Evolutionary conservation across 2,329 filamentous ascomycete genomes (phyloP).

Genomic region (Aspergillus persii): DNA sequence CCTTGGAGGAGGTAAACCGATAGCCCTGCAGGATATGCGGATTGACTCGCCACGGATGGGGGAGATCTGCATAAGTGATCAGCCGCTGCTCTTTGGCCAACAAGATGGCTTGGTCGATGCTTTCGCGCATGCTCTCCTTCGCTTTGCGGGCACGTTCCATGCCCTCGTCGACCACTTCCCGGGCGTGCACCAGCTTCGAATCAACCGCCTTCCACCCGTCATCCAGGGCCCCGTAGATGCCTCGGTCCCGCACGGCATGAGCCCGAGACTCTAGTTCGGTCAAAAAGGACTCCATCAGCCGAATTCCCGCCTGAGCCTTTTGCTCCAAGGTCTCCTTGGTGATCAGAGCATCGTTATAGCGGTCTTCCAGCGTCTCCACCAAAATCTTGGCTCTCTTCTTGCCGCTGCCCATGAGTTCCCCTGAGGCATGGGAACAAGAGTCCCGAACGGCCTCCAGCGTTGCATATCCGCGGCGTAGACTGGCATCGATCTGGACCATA

Average conservation of each 20-base stretch:
- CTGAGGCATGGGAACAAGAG: constrained; percentile 84
- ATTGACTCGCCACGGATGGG: constrained; percentile 89
- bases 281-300: constrained; percentile 80
- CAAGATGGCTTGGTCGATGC: constrained; percentile 73
- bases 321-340: constrained; percentile 86
- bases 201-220: constrained; percentile 79
- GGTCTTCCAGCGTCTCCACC: constrained; percentile 84
- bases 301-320: constrained; percentile 84
- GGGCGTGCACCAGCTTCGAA: constrained; percentile 70
- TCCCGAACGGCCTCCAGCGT: constrained; percentile 84
- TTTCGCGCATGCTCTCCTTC: constrained; percentile 77
- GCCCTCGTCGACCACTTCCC: constrained; percentile 75
- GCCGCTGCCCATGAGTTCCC: constrained; percentile 84
- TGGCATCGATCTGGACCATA: constrained; percentile 75
- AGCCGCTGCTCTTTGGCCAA: constrained; percentile 77
- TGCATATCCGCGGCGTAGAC: constrained; percentile 78
- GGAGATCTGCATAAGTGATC: constrained; percentile 85
- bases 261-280: constrained; percentile 81
- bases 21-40: constrained; percentile 90
- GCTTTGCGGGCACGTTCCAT: constrained; percentile 80
- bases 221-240: constrained; percentile 74
- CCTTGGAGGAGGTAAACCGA: constrained; percentile 86
- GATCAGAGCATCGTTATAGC: constrained; percentile 81
- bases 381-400: constrained; percentile 80
- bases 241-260: constrained; percentile 74